Percentiles rank a stretch among this genome's conserved stretches.
Evolutionary conservation across 2,329 filamentous ascomycete genomes (phyloP).

Genomic region (Metarhizium rileyi): DNA sequence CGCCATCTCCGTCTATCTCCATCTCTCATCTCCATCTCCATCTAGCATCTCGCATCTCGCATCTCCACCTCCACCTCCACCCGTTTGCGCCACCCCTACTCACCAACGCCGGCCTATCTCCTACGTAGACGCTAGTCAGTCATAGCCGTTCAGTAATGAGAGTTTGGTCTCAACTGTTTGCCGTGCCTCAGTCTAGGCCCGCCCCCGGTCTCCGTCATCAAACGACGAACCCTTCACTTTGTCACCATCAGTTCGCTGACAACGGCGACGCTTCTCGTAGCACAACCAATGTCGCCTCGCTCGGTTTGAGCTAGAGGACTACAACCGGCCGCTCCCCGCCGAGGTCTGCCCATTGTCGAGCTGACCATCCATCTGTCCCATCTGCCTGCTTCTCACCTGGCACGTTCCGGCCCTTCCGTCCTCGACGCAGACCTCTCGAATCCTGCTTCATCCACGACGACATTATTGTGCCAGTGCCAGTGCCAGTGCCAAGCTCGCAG

Average conservation of each 20-base stretch:
- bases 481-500: not conserved
- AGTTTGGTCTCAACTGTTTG: too few relatives aligned
- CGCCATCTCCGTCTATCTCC: too few relatives aligned
- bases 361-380: not conserved
- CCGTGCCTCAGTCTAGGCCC: too few relatives aligned
- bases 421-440: not conserved
- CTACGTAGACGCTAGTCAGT: too few relatives aligned
- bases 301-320: not conserved
- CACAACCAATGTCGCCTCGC: slow-evolving; percentile 3
- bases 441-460: too few relatives aligned
- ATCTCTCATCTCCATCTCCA: too few relatives aligned
- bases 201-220: not conserved
- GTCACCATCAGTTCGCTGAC: not conserved
- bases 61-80: too few relatives aligned
- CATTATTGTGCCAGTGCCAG: too few relatives aligned
- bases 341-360: not conserved
- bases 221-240: not conserved
- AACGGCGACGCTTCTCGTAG: not conserved
- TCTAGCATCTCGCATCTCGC: too few relatives aligned
- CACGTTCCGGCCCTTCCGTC: not conserved
- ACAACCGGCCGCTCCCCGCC: slow-evolving; percentile 4
- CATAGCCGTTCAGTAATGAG: too few relatives aligned
- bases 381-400: not conserved
- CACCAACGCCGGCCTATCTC: too few relatives aligned
- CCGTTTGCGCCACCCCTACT: too few relatives aligned